Percentiles rank a stretch among this genome's conserved stretches.
These are phyloP conservation scores for Gamsiella multidivaricata DNA, from an alignment of 192 early-diverging fungal genomes.

Conservation along the genomic window DNA sequence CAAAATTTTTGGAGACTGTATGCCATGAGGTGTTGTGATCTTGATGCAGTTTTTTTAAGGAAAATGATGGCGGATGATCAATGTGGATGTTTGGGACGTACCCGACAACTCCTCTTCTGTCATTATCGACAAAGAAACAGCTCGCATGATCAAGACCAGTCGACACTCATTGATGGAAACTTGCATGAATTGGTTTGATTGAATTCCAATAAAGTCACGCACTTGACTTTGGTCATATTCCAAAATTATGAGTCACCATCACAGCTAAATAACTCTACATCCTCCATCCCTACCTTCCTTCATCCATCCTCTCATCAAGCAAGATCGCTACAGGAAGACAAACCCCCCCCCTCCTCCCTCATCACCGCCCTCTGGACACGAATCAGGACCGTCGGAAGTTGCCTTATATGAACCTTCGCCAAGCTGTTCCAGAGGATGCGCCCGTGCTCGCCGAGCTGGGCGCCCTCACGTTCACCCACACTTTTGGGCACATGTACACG, in stretches of 20 bases:
- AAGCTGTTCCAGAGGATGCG: constrained; percentile 35
- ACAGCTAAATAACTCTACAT: not conserved
- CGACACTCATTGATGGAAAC: too few relatives aligned
- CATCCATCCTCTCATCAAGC: not conserved
- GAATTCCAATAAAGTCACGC: too few relatives aligned
- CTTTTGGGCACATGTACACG: constrained; percentile 40
- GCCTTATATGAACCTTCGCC: constrained; percentile 25
- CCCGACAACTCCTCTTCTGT: too few relatives aligned
- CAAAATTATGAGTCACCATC: not conserved
- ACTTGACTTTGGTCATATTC: too few relatives aligned
- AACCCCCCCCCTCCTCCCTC: not conserved
- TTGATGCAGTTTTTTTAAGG: too few relatives aligned
- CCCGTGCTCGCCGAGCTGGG: constrained; percentile 27
- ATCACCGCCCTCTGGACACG: constrained; percentile 8
- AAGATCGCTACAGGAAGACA: constrained; percentile 8
- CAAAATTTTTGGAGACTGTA: too few relatives aligned
- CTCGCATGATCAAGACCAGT: too few relatives aligned
- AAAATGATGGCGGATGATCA: too few relatives aligned
- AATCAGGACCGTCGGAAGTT: constrained; percentile 2
- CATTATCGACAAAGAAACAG: too few relatives aligned
- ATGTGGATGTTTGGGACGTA: too few relatives aligned
- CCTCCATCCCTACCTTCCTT: constrained; percentile 1
- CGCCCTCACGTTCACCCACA: constrained; percentile 41
- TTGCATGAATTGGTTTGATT: too few relatives aligned
- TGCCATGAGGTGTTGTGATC: too few relatives aligned